Evolutionary conservation across 805 yeast species (phyloP), one percentile per base, ranked within the genome.

Genomic region (Naumovozyma castellii): DNA sequence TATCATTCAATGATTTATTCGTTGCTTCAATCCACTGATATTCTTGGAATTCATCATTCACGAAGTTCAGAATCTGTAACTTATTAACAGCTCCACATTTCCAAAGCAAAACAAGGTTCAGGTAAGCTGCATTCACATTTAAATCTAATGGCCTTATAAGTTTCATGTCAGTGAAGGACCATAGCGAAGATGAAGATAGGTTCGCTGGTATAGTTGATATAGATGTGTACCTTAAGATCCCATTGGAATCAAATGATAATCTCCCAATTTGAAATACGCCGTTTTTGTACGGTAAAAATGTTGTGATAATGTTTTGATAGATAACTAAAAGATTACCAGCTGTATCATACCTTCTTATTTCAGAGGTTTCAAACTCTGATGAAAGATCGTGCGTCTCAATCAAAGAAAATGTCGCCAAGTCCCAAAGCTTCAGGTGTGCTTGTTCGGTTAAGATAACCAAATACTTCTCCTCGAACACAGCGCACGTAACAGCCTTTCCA

Each of bases 51-150:
- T 38, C 39, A 15, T 61, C 61, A 28, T 58, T 50, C 13, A 43
- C 37, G 15, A 67, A 40, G 12, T 59, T 55, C 30, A 66, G 45
- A 12, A 59, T 48, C 41, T 68, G 67, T n/a, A 74, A 46, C 32
- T 68, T 59, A 12, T 78, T 71, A 1, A 73, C 67, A 2, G 74
- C 68, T 45, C 80, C 79, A 47, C 83, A 75, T 51, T 79, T 80
- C 84, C 84, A 78, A 27, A 80, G 59, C 1, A 68, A 64, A 54
- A 68, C 60, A 2, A 73, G 44, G 33, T 62, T 60, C 16, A 68
- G 40, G 29, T 46, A 55, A 22, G 51, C 42, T n/a, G 45, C 27
- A 3, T 43, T 27, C 12, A 40, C 34, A 35, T 48, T 45, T 19
- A 54, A 30, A 18, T 50, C 54, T 20, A 53, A 40, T 17, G 62